Evolutionary conservation across 2,329 filamentous ascomycete genomes (phyloP).

Genomic region (Dissoconium aciculare): DNA sequence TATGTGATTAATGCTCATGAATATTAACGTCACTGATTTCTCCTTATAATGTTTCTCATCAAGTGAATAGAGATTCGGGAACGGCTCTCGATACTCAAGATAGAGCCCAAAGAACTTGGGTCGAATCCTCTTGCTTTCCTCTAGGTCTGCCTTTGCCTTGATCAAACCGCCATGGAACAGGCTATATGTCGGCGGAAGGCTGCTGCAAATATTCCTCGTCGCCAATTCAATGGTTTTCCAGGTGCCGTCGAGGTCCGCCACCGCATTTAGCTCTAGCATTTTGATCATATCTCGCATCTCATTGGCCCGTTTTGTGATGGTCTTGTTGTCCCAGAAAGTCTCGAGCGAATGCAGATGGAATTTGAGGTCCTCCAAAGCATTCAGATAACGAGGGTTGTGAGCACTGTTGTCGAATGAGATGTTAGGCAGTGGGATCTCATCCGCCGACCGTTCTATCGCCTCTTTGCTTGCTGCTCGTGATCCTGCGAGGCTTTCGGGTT

Average conservation of each 20-base stretch:
- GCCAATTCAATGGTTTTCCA: conserved; percentile 1
- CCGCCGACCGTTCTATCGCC: not conserved
- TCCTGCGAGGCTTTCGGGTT: too few species aligned
- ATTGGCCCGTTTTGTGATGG: not conserved
- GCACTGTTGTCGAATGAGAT: not conserved
- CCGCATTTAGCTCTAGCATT: not conserved
- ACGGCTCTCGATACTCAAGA: conserved; percentile 1
- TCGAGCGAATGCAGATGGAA: not conserved
- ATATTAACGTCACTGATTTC: not conserved
- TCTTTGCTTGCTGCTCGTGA: not conserved
- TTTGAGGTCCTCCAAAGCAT: not conserved
- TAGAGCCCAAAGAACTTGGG: not conserved
- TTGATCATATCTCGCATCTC: not conserved
- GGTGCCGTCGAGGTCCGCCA: not conserved
- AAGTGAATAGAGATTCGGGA: not conserved
- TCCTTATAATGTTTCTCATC: not conserved
- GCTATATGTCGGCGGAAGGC: conserved; percentile 1
- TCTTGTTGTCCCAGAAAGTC: not conserved
- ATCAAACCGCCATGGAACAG: not conserved
- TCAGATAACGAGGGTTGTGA: not conserved
- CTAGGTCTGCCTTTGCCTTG: not conserved
- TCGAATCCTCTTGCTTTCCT: not conserved
- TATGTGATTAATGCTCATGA: not conserved
- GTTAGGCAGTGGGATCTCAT: not conserved
- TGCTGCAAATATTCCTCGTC: not conserved